Base-by-base conservation (phyloP, 2,329 filamentous ascomycete species). In the Metarhizium anisopliae region DNA sequence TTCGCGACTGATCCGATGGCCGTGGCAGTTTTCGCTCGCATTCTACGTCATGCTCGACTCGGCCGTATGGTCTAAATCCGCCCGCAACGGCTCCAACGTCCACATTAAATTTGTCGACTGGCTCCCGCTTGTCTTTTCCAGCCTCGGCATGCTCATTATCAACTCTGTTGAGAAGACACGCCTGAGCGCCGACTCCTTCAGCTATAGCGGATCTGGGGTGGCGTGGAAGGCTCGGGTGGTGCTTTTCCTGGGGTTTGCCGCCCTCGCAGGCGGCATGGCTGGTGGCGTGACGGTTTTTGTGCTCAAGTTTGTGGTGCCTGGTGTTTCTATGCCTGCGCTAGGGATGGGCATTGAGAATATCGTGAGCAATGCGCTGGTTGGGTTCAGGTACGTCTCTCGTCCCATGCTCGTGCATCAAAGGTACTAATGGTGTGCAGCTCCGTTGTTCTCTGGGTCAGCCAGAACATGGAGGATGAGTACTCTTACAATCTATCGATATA, bases 401-500 rank as follows among this genome's bases (percentile, higher is more conserved):
- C n/a, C 2, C 38, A 40, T 20, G 4, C 42, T 18, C 45, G 13
- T 43, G 7, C 42, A 11, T 30, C 4, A 6, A 11, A 25, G 25
- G 3, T 36, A 6, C 63, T 68, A 55, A 63, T 14, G 25, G 6
- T 4, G n/a, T 11, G 16, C 60, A 83, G 82, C 70, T 80, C 80
- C 25, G 82, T 85, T 51, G 79, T 86, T 58, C 76, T 87, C 47
- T 87, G 84, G 84, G 71, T 87, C 55, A 84, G 80, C 71, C 84
- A 87, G 75, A 87, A 87, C 64, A 86, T 87, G 81, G 84, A 87
- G 73, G 84, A 86, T 64, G 84, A 87, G 70, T 87, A 86, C 63
- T 79, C 82, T 50, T 87, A 87, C 70, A 86, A 85, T 68, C 70
- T 87, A 61, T 77, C 83, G 58, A 74, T 87, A 58, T 60, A 47